These are phyloP conservation scores for Silene vulgaris DNA, from an alignment of 179 eudicot genomes.

Conservation along the genomic window DNA sequence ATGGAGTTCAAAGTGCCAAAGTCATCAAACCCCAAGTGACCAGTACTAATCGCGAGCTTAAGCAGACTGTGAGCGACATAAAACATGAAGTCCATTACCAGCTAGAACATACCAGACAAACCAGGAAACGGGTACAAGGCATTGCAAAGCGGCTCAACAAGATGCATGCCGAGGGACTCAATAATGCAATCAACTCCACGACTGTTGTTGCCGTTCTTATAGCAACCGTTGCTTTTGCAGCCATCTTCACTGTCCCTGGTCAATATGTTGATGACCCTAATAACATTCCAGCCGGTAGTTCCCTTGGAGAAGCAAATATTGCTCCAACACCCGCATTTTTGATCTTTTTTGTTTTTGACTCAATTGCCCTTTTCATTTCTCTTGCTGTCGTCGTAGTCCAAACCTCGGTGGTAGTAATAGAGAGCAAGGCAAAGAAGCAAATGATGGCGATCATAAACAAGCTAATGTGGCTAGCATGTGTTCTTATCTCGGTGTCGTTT, in stretches of 20 bases:
- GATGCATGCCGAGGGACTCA: slow-evolving; percentile 84
- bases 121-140: slow-evolving; percentile 73
- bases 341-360: slow-evolving; percentile 73
- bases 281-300: slow-evolving; percentile 44
- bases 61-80: slow-evolving; percentile 88
- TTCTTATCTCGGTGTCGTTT: slow-evolving; percentile 70
- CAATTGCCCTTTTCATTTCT: slow-evolving; percentile 78
- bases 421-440: slow-evolving; percentile 93
- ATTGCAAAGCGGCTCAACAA: slow-evolving; percentile 80
- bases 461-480: slow-evolving; percentile 95
- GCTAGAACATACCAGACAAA: slow-evolving; percentile 75
- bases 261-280: slow-evolving; percentile 66
- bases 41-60: slow-evolving; percentile 56
- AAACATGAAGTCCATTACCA: slow-evolving; percentile 91
- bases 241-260: slow-evolving; percentile 81
- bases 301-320: slow-evolving; percentile 79
- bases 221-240: slow-evolving; percentile 93
- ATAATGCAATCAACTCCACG: slow-evolving; percentile 92
- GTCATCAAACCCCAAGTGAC: slow-evolving; percentile 49
- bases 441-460: slow-evolving; percentile 96
- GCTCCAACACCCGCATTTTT: slow-evolving; percentile 53
- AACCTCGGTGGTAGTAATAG: slow-evolving; percentile 83
- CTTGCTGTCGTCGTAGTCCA: slow-evolving; percentile 92
- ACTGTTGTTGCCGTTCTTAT: slow-evolving; percentile 87
- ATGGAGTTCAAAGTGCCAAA: slow-evolving; percentile 59